Conservation (phyloP, 768 basidiomycete species). For the Mycena rebaudengoi region DNA sequence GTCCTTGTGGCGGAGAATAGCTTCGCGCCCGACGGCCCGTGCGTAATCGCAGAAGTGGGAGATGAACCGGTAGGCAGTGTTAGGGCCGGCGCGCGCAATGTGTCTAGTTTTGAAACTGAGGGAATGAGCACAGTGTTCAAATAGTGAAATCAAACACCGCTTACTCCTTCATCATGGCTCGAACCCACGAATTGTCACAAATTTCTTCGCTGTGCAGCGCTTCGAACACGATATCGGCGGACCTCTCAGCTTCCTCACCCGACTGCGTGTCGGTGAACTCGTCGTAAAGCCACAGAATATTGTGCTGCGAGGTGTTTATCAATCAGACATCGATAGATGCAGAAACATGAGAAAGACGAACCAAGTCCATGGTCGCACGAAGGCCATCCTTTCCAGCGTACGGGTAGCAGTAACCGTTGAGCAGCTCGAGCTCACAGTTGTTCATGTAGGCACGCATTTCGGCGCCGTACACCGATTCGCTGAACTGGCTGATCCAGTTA, state of each 20-base stretch:
- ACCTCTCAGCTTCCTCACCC: conserved; percentile 3
- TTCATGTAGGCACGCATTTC: conserved; percentile 27
- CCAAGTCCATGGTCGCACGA: conserved; percentile 22
- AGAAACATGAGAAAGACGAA: neutral
- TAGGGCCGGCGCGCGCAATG: conserved; percentile 48
- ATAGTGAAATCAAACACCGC: neutral
- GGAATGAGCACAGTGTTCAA: neutral
- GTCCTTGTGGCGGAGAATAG: conserved; percentile 64
- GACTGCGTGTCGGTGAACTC: conserved; percentile 23
- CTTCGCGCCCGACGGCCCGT: conserved; percentile 65
- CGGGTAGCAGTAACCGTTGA: conserved; percentile 13
- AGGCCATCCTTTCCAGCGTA: conserved; percentile 19
- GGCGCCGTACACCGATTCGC: conserved; percentile 16
- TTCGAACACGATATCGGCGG: conserved; percentile 10
- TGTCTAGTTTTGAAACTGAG: conserved; percentile 13
- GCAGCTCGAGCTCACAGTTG: conserved; percentile 22
- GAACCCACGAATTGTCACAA: conserved; percentile 10
- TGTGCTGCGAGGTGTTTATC: conserved; percentile 3
- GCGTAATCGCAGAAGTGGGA: conserved; percentile 64
- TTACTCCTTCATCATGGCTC: conserved; percentile 15
- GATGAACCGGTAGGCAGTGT: conserved; percentile 57
- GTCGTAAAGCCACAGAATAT: conserved; percentile 26
- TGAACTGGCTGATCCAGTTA: conserved; percentile 20
- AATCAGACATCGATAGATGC: neutral
- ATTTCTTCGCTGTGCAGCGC: conserved; percentile 17